Percentiles rank a stretch among this genome's conserved stretches.
Conservation (phyloP, 2,329 filamentous ascomycete genomes). For the Xylaria sp. region DNA sequence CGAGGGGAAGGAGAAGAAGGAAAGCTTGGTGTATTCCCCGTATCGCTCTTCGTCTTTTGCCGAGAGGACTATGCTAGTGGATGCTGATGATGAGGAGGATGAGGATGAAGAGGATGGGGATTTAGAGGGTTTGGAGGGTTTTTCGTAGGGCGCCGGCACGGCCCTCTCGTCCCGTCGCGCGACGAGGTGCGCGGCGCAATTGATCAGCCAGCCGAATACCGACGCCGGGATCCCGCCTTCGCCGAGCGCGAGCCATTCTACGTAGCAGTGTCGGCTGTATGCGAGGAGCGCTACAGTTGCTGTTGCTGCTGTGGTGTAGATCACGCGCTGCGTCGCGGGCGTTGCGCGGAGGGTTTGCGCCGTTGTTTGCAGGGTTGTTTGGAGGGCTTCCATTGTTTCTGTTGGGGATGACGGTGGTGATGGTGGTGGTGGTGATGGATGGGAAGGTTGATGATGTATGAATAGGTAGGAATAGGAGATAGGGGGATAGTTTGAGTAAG, state of each 20-base stretch:
- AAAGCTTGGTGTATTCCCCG: not conserved
- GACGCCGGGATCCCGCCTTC: conserved; percentile 58
- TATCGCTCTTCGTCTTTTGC: conserved; percentile 24
- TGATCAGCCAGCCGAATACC: conserved; percentile 55
- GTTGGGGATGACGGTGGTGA: not conserved
- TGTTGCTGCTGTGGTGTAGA: conserved; percentile 21
- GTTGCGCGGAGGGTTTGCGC: not conserved
- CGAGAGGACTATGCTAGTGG: conserved; percentile 25
- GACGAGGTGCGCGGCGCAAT: conserved; percentile 50
- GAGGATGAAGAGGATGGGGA: not conserved
- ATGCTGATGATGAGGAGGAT: too few species aligned
- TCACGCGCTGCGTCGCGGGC: not conserved
- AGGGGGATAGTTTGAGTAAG: too few species aligned
- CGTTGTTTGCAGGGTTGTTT: not conserved
- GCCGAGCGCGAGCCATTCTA: conserved; percentile 56
- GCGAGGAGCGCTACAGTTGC: conserved; percentile 32
- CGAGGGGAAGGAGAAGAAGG: not conserved
- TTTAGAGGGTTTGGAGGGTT: not conserved
- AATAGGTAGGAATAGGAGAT: not conserved
- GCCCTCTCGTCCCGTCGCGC: conserved; percentile 50
- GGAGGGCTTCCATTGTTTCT: conserved; percentile 14
- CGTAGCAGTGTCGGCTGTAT: conserved; percentile 51
- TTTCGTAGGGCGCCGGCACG: conserved; percentile 47
- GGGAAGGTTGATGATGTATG: not conserved
- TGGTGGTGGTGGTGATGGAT: not conserved